phyloP scores from a whole-genome alignment of 106 monocot genomes.

The Amphibolis antarctica region DNA sequence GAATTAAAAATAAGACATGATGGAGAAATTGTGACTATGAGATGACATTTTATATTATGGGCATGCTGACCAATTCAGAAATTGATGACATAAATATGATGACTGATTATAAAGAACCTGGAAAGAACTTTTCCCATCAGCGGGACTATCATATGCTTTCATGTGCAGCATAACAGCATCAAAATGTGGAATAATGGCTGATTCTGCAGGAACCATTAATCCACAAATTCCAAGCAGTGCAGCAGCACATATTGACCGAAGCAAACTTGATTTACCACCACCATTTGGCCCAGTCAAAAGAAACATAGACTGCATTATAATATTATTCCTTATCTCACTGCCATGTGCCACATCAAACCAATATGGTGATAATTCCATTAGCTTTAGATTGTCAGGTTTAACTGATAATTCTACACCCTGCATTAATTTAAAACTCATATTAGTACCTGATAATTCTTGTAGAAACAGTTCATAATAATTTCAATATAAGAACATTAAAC shows the following conservation, averaged over 20 bases:
- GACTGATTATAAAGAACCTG: constrained; percentile 34
- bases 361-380: constrained; percentile 65
- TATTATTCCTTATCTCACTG: constrained; percentile 52
- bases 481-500: background rate
- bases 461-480: too few species aligned
- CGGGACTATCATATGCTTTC: constrained; percentile 96
- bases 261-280: constrained; percentile 97
- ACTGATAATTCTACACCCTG: constrained; percentile 28
- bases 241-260: constrained; percentile 90
- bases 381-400: constrained; percentile 26
- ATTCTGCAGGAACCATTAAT: constrained; percentile 87
- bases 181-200: constrained; percentile 82
- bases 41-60: too few species aligned
- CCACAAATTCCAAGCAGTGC: constrained; percentile 95
- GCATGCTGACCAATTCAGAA: constrained; percentile 1
- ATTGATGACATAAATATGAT: background rate
- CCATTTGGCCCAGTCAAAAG: constrained; percentile 99
- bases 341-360: constrained; percentile 82
- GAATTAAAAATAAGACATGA: too few species aligned
- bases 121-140: constrained; percentile 97
- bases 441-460: background rate
- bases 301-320: constrained; percentile 66
- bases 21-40: too few species aligned
- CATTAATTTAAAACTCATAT: constrained; percentile 8
- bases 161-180: constrained; percentile 96